Conservation (phyloP, 345 rosid genomes). For the Punica granatum region DNA sequence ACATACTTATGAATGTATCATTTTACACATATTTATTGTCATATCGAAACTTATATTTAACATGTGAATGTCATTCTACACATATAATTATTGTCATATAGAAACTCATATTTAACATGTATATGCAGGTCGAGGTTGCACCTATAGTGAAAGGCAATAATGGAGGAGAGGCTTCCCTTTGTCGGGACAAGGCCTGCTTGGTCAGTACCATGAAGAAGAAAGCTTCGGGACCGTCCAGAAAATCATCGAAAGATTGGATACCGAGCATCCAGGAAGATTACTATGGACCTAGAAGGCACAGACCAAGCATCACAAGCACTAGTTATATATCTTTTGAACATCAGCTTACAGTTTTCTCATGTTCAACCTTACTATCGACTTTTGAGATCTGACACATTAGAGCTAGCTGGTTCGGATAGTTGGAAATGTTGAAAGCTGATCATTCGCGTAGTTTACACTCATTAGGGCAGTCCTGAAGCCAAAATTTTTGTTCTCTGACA, state of each 20-base stretch:
- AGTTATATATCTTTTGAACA: neutral
- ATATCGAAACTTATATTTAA: no score
- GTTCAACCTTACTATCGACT: neutral
- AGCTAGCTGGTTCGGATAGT: neutral
- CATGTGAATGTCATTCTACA: no score
- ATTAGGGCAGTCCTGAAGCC: neutral
- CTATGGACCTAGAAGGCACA: slow-evolving; percentile 51
- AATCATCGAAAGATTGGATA: slow-evolving; percentile 17
- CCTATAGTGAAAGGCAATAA: slow-evolving; percentile 1
- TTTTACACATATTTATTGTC: no score
- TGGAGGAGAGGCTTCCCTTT: neutral
- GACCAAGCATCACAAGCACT: slow-evolving; percentile 36
- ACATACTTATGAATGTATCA: no score
- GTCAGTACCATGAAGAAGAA: slow-evolving; percentile 6
- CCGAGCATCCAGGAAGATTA: slow-evolving; percentile 64
- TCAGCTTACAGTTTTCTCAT: neutral
- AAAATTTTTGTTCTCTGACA: neutral
- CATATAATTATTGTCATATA: no score
- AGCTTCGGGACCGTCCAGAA: slow-evolving; percentile 1
- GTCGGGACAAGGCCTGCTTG: neutral
- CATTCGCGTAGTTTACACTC: neutral
- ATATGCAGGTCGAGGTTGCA: neutral
- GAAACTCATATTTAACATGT: neutral
- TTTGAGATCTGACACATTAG: neutral
- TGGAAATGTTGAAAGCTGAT: no score